A percentile compares a stretch with the other conserved stretches of the same genome.
Evolutionary conservation across 352 stramenopile species (phyloP).

Genomic region (Aphanomyces invadans): DNA sequence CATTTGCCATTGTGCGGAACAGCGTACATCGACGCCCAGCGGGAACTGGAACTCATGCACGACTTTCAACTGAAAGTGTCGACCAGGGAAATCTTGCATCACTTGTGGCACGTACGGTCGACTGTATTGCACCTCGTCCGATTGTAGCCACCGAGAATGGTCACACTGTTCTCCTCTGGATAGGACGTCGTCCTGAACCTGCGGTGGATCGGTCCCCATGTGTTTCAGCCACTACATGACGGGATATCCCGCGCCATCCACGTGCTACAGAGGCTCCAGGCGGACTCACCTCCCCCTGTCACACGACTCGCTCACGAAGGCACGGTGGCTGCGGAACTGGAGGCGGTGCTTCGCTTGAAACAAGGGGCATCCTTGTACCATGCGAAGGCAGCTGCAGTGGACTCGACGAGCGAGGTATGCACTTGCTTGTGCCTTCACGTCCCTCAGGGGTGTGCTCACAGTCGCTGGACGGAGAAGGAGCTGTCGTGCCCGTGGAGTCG

Average conservation of each 20-base stretch:
- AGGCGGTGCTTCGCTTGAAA: background rate
- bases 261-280: no score
- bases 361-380: background rate
- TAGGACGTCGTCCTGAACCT: slow-evolving; percentile 12
- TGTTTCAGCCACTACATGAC: slow-evolving; percentile 11
- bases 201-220: background rate
- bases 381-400: background rate
- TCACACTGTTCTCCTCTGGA: no score
- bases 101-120: slow-evolving; percentile 3
- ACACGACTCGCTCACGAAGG: background rate
- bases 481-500: background rate
- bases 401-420: background rate
- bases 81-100: slow-evolving; percentile 11
- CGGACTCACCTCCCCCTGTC: no score
- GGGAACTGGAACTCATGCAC: slow-evolving; percentile 10
- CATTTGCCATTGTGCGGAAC: no score
- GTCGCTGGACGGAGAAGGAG: no score
- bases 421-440: no score
- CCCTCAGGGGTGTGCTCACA: no score
- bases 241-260: background rate
- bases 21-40: slow-evolving; percentile 21
- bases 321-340: background rate
- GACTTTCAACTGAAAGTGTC: slow-evolving; percentile 19
- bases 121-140: no score
- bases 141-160: no score